A percentile compares a stretch with the other conserved stretches of the same genome.
Conservation (phyloP, 108 stramenopile species). For the Schizochytrium sp. region DNA sequence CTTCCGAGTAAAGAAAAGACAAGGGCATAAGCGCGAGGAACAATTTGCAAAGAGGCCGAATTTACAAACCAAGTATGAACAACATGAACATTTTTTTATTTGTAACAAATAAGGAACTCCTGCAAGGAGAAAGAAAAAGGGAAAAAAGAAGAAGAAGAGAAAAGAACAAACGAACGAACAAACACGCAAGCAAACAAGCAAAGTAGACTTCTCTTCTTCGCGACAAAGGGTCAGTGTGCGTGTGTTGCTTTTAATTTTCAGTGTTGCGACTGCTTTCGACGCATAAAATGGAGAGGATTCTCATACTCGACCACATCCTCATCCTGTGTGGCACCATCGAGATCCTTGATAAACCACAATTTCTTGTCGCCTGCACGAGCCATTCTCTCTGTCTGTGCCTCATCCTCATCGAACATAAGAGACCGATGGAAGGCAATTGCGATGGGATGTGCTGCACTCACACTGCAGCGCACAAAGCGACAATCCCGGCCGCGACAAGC, state of each 20-base stretch:
- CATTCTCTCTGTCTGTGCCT: background rate
- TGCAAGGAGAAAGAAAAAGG: no score
- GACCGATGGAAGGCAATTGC: background rate
- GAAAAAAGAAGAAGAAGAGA: no score
- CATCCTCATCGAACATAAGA: background rate
- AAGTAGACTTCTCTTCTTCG: no score
- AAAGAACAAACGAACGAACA: no score
- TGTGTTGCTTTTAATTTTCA: background rate
- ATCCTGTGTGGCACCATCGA: background rate
- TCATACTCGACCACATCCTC: background rate
- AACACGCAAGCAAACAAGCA: no score
- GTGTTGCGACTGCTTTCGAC: background rate
- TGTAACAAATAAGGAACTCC: no score
- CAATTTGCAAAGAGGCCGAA: background rate
- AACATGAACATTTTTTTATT: no score
- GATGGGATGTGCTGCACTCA: background rate
- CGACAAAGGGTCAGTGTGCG: no score
- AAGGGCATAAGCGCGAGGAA: background rate
- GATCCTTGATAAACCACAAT: background rate
- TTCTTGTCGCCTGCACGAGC: background rate
- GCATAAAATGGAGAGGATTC: background rate
- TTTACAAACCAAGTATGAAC: background rate
- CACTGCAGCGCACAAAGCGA: background rate
- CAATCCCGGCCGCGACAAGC: background rate
- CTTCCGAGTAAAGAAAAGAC: background rate